These are phyloP conservation scores for Candida sanyaensis DNA, from an alignment of 1,139 yeast genomes.

Conservation along the genomic window DNA sequence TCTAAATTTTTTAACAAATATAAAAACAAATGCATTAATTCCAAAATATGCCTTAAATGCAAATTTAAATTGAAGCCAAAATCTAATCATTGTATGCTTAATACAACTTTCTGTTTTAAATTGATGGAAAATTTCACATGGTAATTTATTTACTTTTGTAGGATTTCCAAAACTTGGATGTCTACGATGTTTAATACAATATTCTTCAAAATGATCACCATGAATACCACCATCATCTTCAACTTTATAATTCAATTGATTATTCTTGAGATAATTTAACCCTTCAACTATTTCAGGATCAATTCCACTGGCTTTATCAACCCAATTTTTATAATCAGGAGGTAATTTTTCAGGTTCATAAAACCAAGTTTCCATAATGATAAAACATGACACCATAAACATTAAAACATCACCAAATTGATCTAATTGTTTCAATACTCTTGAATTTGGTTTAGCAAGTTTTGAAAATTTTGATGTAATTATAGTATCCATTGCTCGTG, in stretches of 20 bases:
- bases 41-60: conserved; percentile 30
- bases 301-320: conserved; percentile 41
- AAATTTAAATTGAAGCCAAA: conserved; percentile 32
- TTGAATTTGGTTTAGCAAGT: neutral
- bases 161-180: conserved; percentile 26
- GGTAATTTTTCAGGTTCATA: conserved; percentile 35
- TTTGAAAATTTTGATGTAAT: conserved; percentile 20
- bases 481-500: conserved; percentile 24
- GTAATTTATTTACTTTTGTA: conserved; percentile 28
- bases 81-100: conserved; percentile 35
- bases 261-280: conserved; percentile 24
- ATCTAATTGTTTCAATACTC: neutral
- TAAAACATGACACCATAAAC: conserved; percentile 22
- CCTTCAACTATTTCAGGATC: conserved; percentile 34
- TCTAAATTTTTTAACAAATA: conserved; percentile 16
- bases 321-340: conserved; percentile 40
- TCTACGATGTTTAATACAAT: conserved; percentile 25
- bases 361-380: conserved; percentile 44
- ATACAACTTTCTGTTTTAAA: conserved; percentile 35
- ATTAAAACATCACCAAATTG: conserved; percentile 17
- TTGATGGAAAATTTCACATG: conserved; percentile 38
- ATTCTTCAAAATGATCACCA: conserved; percentile 21
- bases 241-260: conserved; percentile 6
- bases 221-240: neutral
- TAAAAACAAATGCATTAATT: conserved; percentile 18